Base-by-base conservation (phyloP, 2,329 filamentous ascomycete species). In the Drechslerella stenobrocha region DNA sequence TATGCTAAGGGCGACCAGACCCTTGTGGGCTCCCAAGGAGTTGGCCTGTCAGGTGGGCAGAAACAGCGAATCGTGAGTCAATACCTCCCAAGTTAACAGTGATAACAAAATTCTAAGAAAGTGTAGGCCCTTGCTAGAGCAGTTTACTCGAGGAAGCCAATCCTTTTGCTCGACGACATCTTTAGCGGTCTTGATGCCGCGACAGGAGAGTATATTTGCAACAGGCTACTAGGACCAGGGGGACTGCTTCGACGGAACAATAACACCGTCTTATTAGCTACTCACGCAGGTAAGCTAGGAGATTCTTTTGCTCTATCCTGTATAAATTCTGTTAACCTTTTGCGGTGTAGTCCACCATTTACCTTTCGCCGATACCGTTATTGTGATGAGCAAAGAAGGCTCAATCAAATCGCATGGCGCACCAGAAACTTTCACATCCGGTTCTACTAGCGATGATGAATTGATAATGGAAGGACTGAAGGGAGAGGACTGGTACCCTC, bases 1-100 rank as follows among this genome's bases (percentile, higher is more conserved):
- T 72, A 81, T n/a, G 70, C 75, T 1, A 64, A 74, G 2, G 63
- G 63, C 15, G 63, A 67, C 37, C 48, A 48, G n/a, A 67, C 63
- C 4, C 24, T 67, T 1, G 74, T 80, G 37, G 80, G 80, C 1
- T 52, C 55, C 20, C 78, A 78, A 28, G 80, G 80, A 0, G 75
- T 80, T 47, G 76, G 75, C 2, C 74, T 82, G 0, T 80, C 78
- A 2, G 80, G 80, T 3, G 80, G 80, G 0, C 80, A 81, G 69
- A 78, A 77, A 67, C 77, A 79, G 51, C 75, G 78, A 13, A 73
- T 80, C 7, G 57, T 9, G 74, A 77, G 45, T 77, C 77, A 23
- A 32, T 9, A 20, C 15, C 13, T 52, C 22, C 0, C 74, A 72
- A 5, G 66, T 71, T 30, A 11, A 15, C 77, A 78, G 0, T 59